These are phyloP conservation scores for Phytopythium aichiense DNA, from an alignment of 352 stramenopile species.

Conservation along the genomic window DNA sequence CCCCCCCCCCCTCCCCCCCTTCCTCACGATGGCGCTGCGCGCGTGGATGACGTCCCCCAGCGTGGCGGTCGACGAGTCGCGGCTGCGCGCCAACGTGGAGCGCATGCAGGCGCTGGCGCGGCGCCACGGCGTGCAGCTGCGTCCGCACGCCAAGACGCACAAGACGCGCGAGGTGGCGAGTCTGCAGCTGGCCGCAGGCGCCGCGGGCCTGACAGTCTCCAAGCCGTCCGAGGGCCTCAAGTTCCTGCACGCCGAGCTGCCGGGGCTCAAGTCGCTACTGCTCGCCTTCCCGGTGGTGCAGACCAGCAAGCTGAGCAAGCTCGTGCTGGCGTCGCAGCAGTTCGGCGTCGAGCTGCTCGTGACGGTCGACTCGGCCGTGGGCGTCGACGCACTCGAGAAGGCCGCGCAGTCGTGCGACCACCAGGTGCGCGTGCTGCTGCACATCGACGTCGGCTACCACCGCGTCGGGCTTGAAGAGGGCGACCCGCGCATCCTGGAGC, in stretches of 20 bases:
- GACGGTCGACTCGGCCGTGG: conserved; percentile 57
- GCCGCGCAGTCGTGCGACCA: conserved; percentile 37
- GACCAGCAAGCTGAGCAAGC: conserved; percentile 43
- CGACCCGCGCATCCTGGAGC: conserved; percentile 42
- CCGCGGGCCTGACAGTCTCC: conserved; percentile 57
- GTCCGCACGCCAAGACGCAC: conserved; percentile 74
- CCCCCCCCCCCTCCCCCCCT: too few species aligned
- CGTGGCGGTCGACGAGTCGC: conserved; percentile 54
- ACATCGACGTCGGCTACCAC: conserved; percentile 76
- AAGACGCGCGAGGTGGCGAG: conserved; percentile 66
- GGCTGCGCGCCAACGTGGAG: conserved; percentile 55
- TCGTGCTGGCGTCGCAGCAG: conserved; percentile 44
- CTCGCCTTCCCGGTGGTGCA: conserved; percentile 72
- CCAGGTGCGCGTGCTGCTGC: conserved; percentile 50
- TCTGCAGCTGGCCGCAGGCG: conserved; percentile 48
- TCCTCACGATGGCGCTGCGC: conserved; percentile 18
- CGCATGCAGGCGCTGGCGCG: conserved; percentile 59
- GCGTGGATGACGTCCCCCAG: conserved; percentile 63
- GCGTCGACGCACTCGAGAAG: conserved; percentile 48
- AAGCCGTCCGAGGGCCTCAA: conserved; percentile 66
- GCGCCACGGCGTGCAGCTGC: conserved; percentile 42
- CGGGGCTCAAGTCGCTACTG: conserved; percentile 45
- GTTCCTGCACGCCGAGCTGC: conserved; percentile 43
- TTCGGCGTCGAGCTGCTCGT: conserved; percentile 46
- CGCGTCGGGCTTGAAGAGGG: conserved; percentile 61